Conservation (phyloP, 129 eudicot genomes). For the Cynara cardunculus region DNA sequence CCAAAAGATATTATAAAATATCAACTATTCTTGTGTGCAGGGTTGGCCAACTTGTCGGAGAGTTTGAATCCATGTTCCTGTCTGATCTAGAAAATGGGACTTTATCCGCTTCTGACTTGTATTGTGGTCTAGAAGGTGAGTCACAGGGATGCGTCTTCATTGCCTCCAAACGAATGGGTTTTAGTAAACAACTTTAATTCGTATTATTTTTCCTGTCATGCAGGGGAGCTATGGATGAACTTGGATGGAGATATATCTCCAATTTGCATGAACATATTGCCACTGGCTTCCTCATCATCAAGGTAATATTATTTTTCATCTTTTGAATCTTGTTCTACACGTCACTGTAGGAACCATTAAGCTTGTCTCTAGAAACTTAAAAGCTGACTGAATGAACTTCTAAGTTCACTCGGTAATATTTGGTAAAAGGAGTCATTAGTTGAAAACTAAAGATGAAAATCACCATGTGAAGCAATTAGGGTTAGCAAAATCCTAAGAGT, state of each 20-base stretch:
- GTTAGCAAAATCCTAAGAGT: background rate
- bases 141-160: constrained; percentile 4
- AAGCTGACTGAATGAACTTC: constrained; percentile 1
- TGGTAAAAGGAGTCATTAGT: background rate
- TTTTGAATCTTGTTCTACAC: background rate
- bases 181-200: background rate
- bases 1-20: background rate
- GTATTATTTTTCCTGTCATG: constrained; percentile 5
- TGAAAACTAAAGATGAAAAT: background rate
- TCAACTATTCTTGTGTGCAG: constrained; percentile 33
- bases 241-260: constrained; percentile 91
- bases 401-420: background rate
- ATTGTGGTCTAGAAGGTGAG: constrained; percentile 72
- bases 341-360: background rate
- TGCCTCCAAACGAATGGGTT: background rate
- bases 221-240: constrained; percentile 93
- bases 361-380: background rate
- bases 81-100: constrained; percentile 58
- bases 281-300: constrained; percentile 55
- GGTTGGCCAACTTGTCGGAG: constrained; percentile 72
- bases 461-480: background rate
- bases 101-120: constrained; percentile 38
- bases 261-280: constrained; percentile 63
- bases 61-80: constrained; percentile 69
- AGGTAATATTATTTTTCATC: constrained; percentile 30